Conservation (phyloP, 2,329 filamentous ascomycete species). For the Orbilia brochopaga region DNA sequence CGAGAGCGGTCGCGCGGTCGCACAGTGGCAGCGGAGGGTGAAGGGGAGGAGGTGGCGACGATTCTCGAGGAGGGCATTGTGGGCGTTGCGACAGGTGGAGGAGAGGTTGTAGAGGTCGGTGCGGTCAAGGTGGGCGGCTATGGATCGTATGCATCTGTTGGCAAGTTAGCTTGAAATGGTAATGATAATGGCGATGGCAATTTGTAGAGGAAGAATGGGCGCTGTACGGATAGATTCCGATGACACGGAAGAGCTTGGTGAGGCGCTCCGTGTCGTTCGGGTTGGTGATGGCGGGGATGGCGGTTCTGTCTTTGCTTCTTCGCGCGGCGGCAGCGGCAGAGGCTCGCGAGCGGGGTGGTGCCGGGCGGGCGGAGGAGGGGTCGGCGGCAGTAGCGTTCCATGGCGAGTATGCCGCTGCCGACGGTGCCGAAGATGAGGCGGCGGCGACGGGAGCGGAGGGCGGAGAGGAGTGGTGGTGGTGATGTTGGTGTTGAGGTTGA, state of each 20-base stretch:
- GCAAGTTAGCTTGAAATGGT: not conserved
- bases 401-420: not conserved
- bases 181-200: no score
- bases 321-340: constrained; percentile 6
- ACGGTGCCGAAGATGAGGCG: not conserved
- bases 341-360: constrained; percentile 11
- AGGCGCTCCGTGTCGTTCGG: constrained; percentile 33
- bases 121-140: constrained; percentile 42
- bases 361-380: constrained; percentile 11
- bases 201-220: not conserved
- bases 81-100: constrained; percentile 44
- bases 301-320: constrained; percentile 14
- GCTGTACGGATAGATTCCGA: constrained; percentile 46
- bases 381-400: not conserved
- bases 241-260: constrained; percentile 38
- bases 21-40: constrained; percentile 37
- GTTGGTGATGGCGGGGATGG: constrained; percentile 11
- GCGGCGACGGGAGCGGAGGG: not conserved
- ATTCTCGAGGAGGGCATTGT: constrained; percentile 47
- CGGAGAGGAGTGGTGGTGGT: constrained; percentile 9
- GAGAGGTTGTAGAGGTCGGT: constrained; percentile 48
- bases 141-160: constrained; percentile 40
- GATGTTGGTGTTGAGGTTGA: not conserved
- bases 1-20: not conserved
- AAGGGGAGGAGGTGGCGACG: constrained; percentile 37